Evolutionary conservation across 2,329 filamentous ascomycete species (phyloP).

Genomic region (Neofusicoccum umdonicola): DNA sequence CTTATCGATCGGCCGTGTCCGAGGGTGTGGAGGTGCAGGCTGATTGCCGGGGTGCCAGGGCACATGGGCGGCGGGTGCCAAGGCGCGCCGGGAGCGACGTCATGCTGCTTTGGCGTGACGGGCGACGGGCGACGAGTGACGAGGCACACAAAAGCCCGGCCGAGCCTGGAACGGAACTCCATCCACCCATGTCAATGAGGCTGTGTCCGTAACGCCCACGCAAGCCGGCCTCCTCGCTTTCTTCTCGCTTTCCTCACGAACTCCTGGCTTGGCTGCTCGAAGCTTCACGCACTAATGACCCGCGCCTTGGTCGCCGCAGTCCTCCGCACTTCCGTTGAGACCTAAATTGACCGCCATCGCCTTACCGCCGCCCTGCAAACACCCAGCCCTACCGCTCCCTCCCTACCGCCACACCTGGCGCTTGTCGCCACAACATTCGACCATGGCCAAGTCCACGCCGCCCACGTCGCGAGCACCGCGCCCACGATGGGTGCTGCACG

Average conservation of each 20-base stretch:
- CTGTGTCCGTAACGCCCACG: neutral
- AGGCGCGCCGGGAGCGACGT: neutral
- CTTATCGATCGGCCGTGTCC: neutral
- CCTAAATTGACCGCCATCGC: neutral
- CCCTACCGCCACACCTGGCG: neutral
- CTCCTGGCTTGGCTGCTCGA: neutral
- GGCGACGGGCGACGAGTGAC: neutral
- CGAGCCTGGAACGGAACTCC: neutral
- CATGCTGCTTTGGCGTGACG: slow-evolving; percentile 2
- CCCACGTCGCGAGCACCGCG: slow-evolving; percentile 24
- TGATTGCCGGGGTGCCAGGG: neutral
- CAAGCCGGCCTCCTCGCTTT: neutral
- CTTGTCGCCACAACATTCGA: neutral
- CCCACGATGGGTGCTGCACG: slow-evolving; percentile 58
- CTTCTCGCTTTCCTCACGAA: neutral
- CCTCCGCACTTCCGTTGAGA: neutral
- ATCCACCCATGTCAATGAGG: slow-evolving; percentile 3
- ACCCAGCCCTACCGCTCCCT: neutral
- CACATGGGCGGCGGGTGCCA: neutral
- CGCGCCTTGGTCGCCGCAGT: neutral
- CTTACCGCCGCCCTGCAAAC: neutral
- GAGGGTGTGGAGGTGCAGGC: neutral
- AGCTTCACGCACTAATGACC: neutral
- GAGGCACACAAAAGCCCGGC: neutral
- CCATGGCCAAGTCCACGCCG: slow-evolving; percentile 7